These are phyloP conservation scores for Boletus vinaceobasis DNA, from an alignment of 768 basidiomycete genomes.

Conservation along the genomic window DNA sequence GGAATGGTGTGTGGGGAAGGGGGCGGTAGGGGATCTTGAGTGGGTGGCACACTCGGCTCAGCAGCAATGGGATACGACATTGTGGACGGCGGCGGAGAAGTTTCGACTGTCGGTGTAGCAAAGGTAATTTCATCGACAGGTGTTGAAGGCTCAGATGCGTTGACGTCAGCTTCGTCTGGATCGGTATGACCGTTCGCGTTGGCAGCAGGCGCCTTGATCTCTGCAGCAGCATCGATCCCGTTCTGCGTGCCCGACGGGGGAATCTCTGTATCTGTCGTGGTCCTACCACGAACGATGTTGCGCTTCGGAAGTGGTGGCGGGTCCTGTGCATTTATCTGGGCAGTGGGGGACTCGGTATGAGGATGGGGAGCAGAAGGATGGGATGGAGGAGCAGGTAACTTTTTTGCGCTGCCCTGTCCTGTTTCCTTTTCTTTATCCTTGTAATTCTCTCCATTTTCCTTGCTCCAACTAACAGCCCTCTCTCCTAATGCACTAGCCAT, in stretches of 20 bases:
- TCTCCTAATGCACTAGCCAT: conserved; percentile 63
- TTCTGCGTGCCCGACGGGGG: neutral
- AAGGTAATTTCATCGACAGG: conserved; percentile 23
- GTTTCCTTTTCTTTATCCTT: conserved; percentile 34
- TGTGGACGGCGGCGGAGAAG: neutral
- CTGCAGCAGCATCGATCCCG: neutral
- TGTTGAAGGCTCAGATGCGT: conserved; percentile 14
- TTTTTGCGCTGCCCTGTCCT: conserved; percentile 25
- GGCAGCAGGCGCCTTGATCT: neutral
- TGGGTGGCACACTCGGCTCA: conserved; percentile 3
- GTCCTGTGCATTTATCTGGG: conserved; percentile 9
- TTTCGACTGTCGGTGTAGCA: conserved; percentile 10
- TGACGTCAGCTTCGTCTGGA: conserved; percentile 6
- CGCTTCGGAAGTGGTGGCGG: conserved; percentile 54
- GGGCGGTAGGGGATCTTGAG: conserved; percentile 8
- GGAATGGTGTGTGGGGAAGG: conserved; percentile 21
- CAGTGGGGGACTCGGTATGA: conserved; percentile 11
- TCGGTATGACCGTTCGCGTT: conserved; percentile 4
- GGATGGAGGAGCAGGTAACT: conserved; percentile 23
- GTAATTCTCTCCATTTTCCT: conserved; percentile 29
- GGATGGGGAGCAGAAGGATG: conserved; percentile 24
- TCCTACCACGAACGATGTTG: conserved; percentile 35
- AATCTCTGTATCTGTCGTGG: conserved; percentile 9
- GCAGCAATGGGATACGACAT: conserved; percentile 4
- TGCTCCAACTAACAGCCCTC: conserved; percentile 54